These are phyloP conservation scores for Cyberlindnera veronae DNA, from an alignment of 805 yeast species.

Conservation along the genomic window DNA sequence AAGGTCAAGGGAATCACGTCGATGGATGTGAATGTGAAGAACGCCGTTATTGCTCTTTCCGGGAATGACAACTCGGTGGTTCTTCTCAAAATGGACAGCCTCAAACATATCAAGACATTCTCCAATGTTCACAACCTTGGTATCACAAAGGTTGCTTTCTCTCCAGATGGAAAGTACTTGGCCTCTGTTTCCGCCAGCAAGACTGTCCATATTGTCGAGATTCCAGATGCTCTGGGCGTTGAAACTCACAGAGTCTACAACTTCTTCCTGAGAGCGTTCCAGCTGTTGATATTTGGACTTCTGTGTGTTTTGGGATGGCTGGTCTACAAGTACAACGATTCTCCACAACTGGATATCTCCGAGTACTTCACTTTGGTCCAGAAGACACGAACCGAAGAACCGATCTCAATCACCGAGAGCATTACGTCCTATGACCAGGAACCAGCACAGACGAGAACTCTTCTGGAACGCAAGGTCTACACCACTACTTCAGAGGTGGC, in stretches of 20 bases:
- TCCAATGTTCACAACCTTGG: constrained; percentile 64
- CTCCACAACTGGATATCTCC: constrained; percentile 14
- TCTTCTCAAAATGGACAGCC: constrained; percentile 39
- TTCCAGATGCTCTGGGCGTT: constrained; percentile 47
- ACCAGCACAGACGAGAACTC: background rate
- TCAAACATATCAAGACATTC: constrained; percentile 50
- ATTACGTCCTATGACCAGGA: background rate
- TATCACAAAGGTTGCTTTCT: constrained; percentile 67
- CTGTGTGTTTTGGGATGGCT: constrained; percentile 14
- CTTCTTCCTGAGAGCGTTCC: constrained; percentile 23
- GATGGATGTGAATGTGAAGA: constrained; percentile 39
- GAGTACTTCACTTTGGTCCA: constrained; percentile 26
- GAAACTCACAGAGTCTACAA: constrained; percentile 26
- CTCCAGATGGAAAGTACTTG: constrained; percentile 62
- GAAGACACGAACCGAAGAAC: constrained; percentile 5
- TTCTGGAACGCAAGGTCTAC: too few relatives aligned
- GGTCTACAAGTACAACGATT: constrained; percentile 13
- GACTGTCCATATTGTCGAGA: constrained; percentile 56
- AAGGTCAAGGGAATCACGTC: constrained; percentile 40
- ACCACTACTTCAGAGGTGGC: too few relatives aligned
- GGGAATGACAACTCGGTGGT: constrained; percentile 58
- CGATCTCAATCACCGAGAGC: background rate
- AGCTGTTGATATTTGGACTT: constrained; percentile 10
- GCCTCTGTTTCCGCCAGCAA: constrained; percentile 79
- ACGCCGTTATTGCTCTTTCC: constrained; percentile 42